Evolutionary conservation across 495 filamentous ascomycete genomes (phyloP), one percentile per base, ranked within the genome.

Genomic region (Pyrenopolyporus hunteri): DNA sequence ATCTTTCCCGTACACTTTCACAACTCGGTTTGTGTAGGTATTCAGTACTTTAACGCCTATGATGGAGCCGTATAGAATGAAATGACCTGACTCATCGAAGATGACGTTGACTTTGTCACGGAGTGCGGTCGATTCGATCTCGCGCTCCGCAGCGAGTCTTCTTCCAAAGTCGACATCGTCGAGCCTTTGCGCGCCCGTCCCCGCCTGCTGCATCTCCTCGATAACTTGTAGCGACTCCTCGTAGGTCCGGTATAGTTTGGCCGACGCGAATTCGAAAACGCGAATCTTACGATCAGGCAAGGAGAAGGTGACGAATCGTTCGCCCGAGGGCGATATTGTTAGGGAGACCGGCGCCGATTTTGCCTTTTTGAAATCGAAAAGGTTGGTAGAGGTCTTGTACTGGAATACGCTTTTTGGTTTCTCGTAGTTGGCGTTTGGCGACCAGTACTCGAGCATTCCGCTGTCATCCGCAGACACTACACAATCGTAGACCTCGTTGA

Each of bases 371-470:
- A 98, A 99, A 28, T 95, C 93, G 71, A 99, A 98, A 2, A 99
- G 81, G 50, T 89, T 91, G 8, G 94, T 99, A 2, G 87, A 87
- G 68, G 90, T 94, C 71, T 99, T 99, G 67, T 89, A 88, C 42
- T 89, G 81, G 69, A 95, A 99, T 13, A 99, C 92, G 50, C 86
- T 90, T 61, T 92, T 87, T 0, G 94, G 94, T 67, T 97, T 97
- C 68, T 94, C 92, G 63, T 92, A 97, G 11, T 78, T 84, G 6
- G 83, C 84, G 54, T 83, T 84, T 1, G 94, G 91, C 44, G 82
- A 79, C 94, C 94, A 99, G 72, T 99, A 99, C 71, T 99, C 94
- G 11, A 99, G 68, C 95, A 98, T 97, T 8, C 94, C 93, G 28
- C 85, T 83, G 61, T 96, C 88, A 64, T 98, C 95, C 1, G 85